Percentiles rank a stretch among this genome's conserved stretches.
Conservation (phyloP, 1,284 basidiomycete species). For the Rhodofomes roseus region DNA sequence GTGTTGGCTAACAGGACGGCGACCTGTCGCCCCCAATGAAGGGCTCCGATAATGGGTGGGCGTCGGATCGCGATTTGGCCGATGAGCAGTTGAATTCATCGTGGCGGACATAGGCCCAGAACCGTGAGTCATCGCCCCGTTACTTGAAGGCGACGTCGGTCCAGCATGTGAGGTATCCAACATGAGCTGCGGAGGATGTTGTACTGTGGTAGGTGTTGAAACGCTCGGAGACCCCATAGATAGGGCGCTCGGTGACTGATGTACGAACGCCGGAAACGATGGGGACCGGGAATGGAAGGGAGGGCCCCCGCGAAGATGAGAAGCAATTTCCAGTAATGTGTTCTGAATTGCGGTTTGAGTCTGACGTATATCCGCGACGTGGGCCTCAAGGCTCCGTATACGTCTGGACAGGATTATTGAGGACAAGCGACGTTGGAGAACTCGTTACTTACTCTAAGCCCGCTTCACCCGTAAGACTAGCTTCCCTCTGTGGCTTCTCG, state of each 20-base stretch:
- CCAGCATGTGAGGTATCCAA: conserved; percentile 31
- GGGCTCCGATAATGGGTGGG: conserved; percentile 23
- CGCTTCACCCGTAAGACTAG: conserved; percentile 80
- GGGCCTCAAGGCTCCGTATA: conserved; percentile 79
- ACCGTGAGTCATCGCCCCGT: conserved; percentile 21
- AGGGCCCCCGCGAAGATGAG: conserved; percentile 54
- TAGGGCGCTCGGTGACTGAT: conserved; percentile 62
- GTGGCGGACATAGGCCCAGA: conserved; percentile 17
- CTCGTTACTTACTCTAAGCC: conserved; percentile 74
- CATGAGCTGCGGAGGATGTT: conserved; percentile 33
- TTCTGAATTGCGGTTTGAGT: conserved; percentile 70
- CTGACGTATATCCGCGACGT: conserved; percentile 74
- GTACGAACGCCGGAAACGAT: conserved; percentile 54
- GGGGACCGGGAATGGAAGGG: conserved; percentile 54
- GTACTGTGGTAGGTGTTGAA: conserved; percentile 48
- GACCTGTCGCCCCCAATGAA: conserved; percentile 19
- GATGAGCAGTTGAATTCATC: conserved; percentile 13
- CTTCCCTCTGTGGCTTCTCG: conserved; percentile 84
- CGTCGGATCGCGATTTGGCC: conserved; percentile 20
- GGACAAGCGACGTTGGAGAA: conserved; percentile 6
- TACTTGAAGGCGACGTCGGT: conserved; percentile 21
- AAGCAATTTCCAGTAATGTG: conserved; percentile 74
- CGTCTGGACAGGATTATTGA: conserved; percentile 49
- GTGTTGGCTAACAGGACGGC: conserved; percentile 20
- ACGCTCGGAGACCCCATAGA: conserved; percentile 54